Evolutionary conservation across 140 eudicot species (phyloP), one percentile per base, ranked within the genome.

Genomic region (Ambrosia hybrid): DNA sequence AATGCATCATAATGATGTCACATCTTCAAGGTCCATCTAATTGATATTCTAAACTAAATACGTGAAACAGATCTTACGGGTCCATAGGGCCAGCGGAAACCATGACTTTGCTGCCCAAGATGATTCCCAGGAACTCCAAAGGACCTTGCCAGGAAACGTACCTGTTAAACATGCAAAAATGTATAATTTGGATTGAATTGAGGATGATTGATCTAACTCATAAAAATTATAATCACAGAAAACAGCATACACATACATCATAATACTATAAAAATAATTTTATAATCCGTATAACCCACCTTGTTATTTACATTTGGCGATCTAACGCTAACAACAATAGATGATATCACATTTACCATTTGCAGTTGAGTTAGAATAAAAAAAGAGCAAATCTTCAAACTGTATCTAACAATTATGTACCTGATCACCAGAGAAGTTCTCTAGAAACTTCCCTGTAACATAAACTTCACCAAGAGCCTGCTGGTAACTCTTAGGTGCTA

Each of bases 61-160:
- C 15, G 17, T 71, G 46, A 65, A 69, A 13, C 26, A 58, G 71
- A 61, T 59, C 89, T 83, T 87, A 93, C 99, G 68, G 99, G 87
- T 68, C 99, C 99, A 84, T 87, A 93, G 43, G 97, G 99, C 99
- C 99, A 93, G 26, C 99, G 95, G 70, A 90, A 93, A 57, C 99
- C 99, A 85, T 93, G 96, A 86, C 97, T 93, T 72, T 93, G 99
- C 80, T 93, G 99, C 26, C 68, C 99, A 77, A 93, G 90, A 90
- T 93, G 97, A 79, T 90, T 93, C 51, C 99, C 99, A 39, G 99
- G 99, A 36, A 90, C 89, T 74, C 86, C 97, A 76, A 93, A 93
- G 33, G 99, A 93, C 86, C 96, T 86, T 33, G 97, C 99, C 51
- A 90, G 74, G 81, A 93, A 93, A 26, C 99, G 97, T 63, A 88